Evolutionary conservation across 768 basidiomycete species (phyloP), one percentile per base, ranked within the genome.

Genomic region (Stropharia rugosoannulata): DNA sequence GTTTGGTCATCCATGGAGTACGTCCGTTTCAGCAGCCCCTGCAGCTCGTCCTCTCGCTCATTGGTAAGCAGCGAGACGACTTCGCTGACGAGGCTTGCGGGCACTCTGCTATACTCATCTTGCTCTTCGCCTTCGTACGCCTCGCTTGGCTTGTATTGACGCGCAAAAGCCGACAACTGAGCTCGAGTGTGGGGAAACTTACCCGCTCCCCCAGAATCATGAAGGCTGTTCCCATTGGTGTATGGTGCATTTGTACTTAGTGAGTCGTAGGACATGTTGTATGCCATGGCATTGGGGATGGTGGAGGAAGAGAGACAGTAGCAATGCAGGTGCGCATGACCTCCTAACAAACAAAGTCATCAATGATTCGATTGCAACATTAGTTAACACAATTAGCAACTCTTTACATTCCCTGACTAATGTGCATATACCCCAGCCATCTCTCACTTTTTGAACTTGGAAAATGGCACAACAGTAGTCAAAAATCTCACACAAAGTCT

Each of bases 31-130:
- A 97, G 79, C 36, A 93, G 64, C 0, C 68, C 63, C 72, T 95
- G 95, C 65, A 96, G 84, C 46, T 85, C 84, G 52, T 96, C 95
- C 71, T 95, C 95, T 55, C 88, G 84, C 71, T 98, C 95, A 50
- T 86, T 83, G 29, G 82, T 83, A 38, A 97, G 81, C 49, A 92
- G 73, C 2, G 75, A 73, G 22, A 89, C 89, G 3, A 95, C 87
- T 64, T 78, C 78, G 64, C 77, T 81, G n/a, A 95, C 81, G 8
- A 95, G 70, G 36, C 77, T 72, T 4, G 84, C 76, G 41, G 79
- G 81, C 42, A 93, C 83, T 32, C 75, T 72, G 54, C 73, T 74
- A 44, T 71, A 70, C 46, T 76, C 75, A 43, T 87, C 86, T 15
- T 63, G 85, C 25, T 70, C 68, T 56, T 87, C 85, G 62, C 73